phyloP scores from a whole-genome alignment of 2,329 filamentous ascomycete species.

The Ustulina deusta region DNA sequence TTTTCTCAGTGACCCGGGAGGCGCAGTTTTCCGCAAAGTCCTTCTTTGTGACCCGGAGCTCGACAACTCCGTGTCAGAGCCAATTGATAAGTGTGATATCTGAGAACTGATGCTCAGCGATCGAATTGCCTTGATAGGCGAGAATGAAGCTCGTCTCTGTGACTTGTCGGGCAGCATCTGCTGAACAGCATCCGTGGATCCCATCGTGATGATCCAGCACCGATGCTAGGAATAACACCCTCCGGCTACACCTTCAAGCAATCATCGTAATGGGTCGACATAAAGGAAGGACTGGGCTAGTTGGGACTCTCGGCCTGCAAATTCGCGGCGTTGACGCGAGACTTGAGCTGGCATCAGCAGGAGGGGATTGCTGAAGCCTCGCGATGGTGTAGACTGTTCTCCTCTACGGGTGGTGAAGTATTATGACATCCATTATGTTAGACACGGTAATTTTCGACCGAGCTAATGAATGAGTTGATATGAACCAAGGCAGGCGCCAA shows the following conservation, averaged over 20 bases:
- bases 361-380: conserved; percentile 12
- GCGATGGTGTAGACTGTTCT: conserved; percentile 20
- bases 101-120: conserved; percentile 51
- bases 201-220: conserved; percentile 43
- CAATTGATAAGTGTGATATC: conserved; percentile 43
- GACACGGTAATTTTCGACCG: conserved; percentile 3
- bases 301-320: conserved; percentile 1
- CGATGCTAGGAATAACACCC: conserved; percentile 15
- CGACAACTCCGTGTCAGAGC: conserved; percentile 46
- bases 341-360: conserved; percentile 27
- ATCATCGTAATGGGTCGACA: conserved; percentile 22
- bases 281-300: not conserved
- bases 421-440: conserved; percentile 9
- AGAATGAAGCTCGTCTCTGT: conserved; percentile 49
- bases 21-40: conserved; percentile 45
- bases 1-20: conserved; percentile 43
- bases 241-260: conserved; percentile 8
- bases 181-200: conserved; percentile 42
- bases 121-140: conserved; percentile 49
- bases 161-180: conserved; percentile 41
- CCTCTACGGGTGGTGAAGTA: conserved; percentile 10
- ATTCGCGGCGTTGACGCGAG: conserved; percentile 14
- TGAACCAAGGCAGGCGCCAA: conserved; percentile 5
- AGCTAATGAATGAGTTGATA: conserved; percentile 3
- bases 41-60: conserved; percentile 42